phyloP scores from a whole-genome alignment of 2,329 filamentous ascomycete genomes.

The Teratosphaeria gauchensis region DNA sequence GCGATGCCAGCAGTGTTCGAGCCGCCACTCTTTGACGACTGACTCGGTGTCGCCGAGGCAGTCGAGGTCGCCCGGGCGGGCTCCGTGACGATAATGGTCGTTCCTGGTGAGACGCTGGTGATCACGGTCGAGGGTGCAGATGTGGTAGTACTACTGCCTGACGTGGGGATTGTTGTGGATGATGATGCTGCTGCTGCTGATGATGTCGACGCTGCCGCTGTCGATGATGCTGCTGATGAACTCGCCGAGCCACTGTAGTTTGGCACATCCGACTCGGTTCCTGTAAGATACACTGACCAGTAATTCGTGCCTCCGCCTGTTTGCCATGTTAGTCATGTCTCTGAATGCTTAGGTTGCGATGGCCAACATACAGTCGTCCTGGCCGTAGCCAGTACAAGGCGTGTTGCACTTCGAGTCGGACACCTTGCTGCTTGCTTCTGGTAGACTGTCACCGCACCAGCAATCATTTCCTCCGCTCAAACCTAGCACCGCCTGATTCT shows the following conservation, averaged over 20 bases:
- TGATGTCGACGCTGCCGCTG: conserved; percentile 5
- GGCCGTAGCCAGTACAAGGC: conserved; percentile 53
- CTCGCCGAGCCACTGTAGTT: conserved; percentile 21
- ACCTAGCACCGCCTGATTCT: conserved; percentile 49
- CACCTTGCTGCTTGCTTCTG: conserved; percentile 46
- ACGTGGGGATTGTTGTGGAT: conserved; percentile 3
- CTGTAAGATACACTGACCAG: conserved; percentile 45
- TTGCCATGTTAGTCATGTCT: not conserved
- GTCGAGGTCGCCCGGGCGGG: conserved; percentile 6
- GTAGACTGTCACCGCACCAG: conserved; percentile 63
- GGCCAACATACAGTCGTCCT: conserved; percentile 49
- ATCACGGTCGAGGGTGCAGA: conserved; percentile 11
- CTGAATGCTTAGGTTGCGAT: not conserved
- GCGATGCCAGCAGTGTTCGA: conserved; percentile 74
- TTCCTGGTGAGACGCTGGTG: conserved; percentile 22
- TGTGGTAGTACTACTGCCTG: conserved; percentile 11
- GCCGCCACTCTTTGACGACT: conserved; percentile 7
- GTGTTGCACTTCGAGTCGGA: conserved; percentile 53
- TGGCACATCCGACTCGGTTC: conserved; percentile 28
- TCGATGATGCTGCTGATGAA: conserved; percentile 6
- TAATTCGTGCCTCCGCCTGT: conserved; percentile 49
- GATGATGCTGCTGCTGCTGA: conserved; percentile 5
- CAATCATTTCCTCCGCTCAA: conserved; percentile 54
- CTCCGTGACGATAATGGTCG: conserved; percentile 27
- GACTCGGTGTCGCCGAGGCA: conserved; percentile 1